Evolutionary conservation across 306 rosid genomes (phyloP).

Genomic region (Casuarina cunninghamiana): DNA sequence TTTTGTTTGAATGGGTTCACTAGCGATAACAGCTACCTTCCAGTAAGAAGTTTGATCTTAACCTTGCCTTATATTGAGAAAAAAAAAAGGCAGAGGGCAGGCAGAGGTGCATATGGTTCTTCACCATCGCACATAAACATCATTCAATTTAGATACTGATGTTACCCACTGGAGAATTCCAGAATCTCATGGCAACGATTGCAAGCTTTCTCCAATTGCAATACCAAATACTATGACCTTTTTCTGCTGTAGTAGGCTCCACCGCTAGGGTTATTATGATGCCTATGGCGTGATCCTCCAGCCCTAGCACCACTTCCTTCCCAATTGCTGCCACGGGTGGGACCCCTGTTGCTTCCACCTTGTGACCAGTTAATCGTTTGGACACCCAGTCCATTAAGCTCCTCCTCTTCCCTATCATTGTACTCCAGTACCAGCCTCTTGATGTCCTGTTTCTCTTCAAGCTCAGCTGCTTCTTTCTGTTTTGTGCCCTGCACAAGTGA

Average conservation of each 20-base stretch:
- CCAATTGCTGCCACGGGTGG: slow-evolving; percentile 59
- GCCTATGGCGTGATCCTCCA: slow-evolving; percentile 70
- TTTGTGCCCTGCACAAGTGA: slow-evolving; percentile 94
- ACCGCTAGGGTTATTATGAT: slow-evolving; percentile 65
- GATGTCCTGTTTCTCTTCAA: slow-evolving; percentile 98
- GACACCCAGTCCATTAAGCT: slow-evolving; percentile 76
- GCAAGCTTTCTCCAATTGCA: not conserved
- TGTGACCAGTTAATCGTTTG: slow-evolving; percentile 81
- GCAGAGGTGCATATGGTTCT: slow-evolving; percentile 5
- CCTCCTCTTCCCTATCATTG: slow-evolving; percentile 98
- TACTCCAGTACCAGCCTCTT: slow-evolving; percentile 93
- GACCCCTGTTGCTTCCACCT: slow-evolving; percentile 52
- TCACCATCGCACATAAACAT: slow-evolving; percentile 1
- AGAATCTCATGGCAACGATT: not conserved
- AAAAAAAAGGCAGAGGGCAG: not conserved
- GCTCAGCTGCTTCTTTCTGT: slow-evolving; percentile 98
- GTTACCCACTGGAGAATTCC: not conserved
- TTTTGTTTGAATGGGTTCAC: not conserved
- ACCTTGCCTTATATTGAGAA: slow-evolving; percentile 3
- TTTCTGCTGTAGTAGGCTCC: slow-evolving; percentile 71
- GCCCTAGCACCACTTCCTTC: slow-evolving; percentile 69
- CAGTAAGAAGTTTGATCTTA: slow-evolving; percentile 1
- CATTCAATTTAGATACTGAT: not conserved
- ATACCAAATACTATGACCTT: slow-evolving; percentile 35
- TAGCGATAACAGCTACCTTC: not conserved